Conservation (phyloP, 1,284 basidiomycete genomes). For the Butyriboletus regius region DNA sequence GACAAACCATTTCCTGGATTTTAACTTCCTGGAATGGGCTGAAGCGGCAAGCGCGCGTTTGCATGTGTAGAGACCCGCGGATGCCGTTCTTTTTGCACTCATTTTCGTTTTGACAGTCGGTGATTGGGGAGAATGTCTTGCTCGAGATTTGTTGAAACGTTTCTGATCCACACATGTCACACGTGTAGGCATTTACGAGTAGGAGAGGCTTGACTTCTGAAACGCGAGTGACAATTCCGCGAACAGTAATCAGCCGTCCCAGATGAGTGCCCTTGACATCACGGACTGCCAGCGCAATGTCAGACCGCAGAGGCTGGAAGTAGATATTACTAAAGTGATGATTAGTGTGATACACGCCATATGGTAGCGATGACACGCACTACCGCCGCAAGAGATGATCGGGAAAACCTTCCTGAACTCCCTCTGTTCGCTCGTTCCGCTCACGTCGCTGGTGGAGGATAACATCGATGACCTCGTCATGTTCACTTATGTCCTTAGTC, state of each 20-base stretch:
- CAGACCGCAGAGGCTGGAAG: slow-evolving; percentile 75
- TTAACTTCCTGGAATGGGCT: slow-evolving; percentile 98
- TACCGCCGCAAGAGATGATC: slow-evolving; percentile 88
- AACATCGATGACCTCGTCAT: slow-evolving; percentile 90
- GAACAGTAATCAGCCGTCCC: slow-evolving; percentile 88
- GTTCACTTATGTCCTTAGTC: slow-evolving; percentile 79
- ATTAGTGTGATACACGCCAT: slow-evolving; percentile 16
- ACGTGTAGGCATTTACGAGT: slow-evolving; percentile 96
- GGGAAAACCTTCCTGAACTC: slow-evolving; percentile 70
- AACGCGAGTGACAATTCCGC: slow-evolving; percentile 96
- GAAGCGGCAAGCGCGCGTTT: slow-evolving; percentile 94
- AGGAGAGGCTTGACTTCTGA: slow-evolving; percentile 98
- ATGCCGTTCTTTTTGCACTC: slow-evolving; percentile 85
- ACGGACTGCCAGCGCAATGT: slow-evolving; percentile 79
- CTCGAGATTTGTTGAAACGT: slow-evolving; percentile 97
- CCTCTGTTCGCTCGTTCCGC: slow-evolving; percentile 73
- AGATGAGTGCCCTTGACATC: slow-evolving; percentile 81
- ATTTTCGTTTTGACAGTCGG: slow-evolving; percentile 75
- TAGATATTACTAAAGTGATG: slow-evolving; percentile 70
- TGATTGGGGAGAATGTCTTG: slow-evolving; percentile 84
- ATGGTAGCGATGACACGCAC: slow-evolving; percentile 47
- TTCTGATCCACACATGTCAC: slow-evolving; percentile 95
- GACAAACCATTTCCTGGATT: slow-evolving; percentile 91
- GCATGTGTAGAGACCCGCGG: slow-evolving; percentile 90
- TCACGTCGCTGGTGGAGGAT: slow-evolving; percentile 88